phyloP scores from a whole-genome alignment of 2,329 filamentous ascomycete species.

The Penicillium crustosum region DNA sequence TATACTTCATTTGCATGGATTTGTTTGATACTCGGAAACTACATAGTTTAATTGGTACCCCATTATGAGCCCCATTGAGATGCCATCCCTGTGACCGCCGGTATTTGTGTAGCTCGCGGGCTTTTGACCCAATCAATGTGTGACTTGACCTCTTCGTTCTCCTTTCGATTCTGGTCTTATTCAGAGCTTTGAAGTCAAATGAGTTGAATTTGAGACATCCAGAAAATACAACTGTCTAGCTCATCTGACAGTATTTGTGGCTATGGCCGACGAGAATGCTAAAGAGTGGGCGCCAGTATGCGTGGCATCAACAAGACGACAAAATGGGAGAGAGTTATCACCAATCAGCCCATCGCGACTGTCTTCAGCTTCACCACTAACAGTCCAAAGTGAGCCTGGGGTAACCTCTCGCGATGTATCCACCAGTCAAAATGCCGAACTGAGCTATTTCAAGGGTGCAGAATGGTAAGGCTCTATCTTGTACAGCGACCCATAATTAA shows the following conservation, averaged over 20 bases:
- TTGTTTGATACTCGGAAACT: constrained; percentile 1
- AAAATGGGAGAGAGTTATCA: constrained; percentile 2
- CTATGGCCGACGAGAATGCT: constrained; percentile 13
- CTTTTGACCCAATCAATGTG: neutral
- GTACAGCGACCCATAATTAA: neutral
- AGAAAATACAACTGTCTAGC: neutral
- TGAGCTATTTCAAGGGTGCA: constrained; percentile 47
- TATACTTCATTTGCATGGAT: neutral
- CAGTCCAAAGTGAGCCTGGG: neutral
- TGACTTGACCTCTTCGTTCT: neutral
- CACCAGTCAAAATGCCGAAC: neutral
- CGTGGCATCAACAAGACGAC: constrained; percentile 28
- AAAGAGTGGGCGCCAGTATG: constrained; percentile 23
- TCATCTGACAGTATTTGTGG: neutral
- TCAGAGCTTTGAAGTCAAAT: neutral
- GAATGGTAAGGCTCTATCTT: constrained; percentile 40
- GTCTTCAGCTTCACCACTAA: neutral
- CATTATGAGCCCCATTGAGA: neutral
- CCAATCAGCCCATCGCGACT: neutral
- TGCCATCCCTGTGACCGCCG: neutral
- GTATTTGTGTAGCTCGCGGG: neutral
- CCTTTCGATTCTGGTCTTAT: neutral
- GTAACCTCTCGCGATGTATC: too few relatives aligned
- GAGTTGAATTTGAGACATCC: neutral
- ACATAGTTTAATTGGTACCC: neutral